phyloP scores from a whole-genome alignment of 2,329 filamentous ascomycete species.

The Parastagonospora avenae region DNA sequence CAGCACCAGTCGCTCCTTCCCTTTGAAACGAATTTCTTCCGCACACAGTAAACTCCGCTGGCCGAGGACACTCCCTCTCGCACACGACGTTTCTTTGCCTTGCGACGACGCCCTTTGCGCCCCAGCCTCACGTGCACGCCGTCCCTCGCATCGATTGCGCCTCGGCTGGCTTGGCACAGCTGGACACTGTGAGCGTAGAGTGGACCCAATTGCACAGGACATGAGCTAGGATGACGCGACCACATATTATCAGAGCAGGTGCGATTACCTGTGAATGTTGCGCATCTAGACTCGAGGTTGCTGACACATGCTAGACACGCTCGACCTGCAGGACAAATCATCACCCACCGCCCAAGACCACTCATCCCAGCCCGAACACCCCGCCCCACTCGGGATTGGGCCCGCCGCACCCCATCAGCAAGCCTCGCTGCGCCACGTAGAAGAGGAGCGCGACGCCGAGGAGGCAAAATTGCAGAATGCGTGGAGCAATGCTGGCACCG shows the following conservation, averaged over 20 bases:
- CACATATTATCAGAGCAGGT: conserved; percentile 63
- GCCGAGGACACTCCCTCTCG: background rate
- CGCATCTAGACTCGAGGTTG: conserved; percentile 6
- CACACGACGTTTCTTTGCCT: background rate
- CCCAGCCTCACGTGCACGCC: conserved; percentile 16
- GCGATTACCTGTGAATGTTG: conserved; percentile 19
- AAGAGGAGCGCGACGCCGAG: conserved; percentile 72
- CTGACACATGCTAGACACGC: conserved; percentile 70
- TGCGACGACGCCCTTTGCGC: background rate
- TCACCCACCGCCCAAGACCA: conserved; percentile 86
- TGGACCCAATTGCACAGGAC: conserved; percentile 19
- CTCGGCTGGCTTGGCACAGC: conserved; percentile 31
- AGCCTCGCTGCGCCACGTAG: conserved; percentile 78
- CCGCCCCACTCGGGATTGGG: conserved; percentile 58
- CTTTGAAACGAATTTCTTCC: conserved; percentile 7
- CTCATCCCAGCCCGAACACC: conserved; percentile 59
- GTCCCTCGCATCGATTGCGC: conserved; percentile 35
- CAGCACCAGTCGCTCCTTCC: conserved; percentile 19
- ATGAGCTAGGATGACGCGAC: conserved; percentile 58
- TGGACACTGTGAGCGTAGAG: conserved; percentile 9
- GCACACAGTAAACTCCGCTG: conserved; percentile 16
- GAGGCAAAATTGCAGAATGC: conserved; percentile 69
- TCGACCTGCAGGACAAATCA: conserved; percentile 87
- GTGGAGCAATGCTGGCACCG: conserved; percentile 49
- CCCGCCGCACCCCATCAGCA: conserved; percentile 81